These are phyloP conservation scores for Batkoa obscura DNA, from an alignment of 371 early-diverging fungal species.

Conservation along the genomic window DNA sequence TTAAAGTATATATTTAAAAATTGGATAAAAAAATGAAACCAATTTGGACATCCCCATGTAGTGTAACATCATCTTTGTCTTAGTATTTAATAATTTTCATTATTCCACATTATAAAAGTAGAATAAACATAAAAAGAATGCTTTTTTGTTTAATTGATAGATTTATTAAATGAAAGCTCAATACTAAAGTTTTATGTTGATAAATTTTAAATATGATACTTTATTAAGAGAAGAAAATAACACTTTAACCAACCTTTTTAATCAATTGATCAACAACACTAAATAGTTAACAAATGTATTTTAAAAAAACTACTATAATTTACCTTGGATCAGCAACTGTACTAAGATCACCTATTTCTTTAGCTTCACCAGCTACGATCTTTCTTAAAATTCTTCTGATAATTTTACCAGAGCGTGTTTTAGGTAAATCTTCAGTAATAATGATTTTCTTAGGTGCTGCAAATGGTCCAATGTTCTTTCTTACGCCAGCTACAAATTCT, in stretches of 20 bases:
- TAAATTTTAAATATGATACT: too few species aligned
- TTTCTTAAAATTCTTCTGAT: conserved; percentile 88
- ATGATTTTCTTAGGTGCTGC: conserved; percentile 77
- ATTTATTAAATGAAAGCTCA: too few species aligned
- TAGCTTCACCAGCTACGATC: conserved; percentile 66
- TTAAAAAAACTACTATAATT: background rate
- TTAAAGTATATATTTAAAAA: too few species aligned
- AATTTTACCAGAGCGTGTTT: conserved; percentile 97
- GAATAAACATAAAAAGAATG: too few species aligned
- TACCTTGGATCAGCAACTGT: conserved; percentile 69
- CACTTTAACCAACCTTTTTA: background rate
- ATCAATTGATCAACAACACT: background rate
- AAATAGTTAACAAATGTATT: background rate
- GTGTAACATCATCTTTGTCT: too few species aligned
- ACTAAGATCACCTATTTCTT: conserved; percentile 68
- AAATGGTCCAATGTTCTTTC: conserved; percentile 87
- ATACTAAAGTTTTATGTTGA: too few species aligned
- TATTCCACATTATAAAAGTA: too few species aligned
- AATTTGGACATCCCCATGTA: too few species aligned
- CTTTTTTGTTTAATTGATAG: too few species aligned
- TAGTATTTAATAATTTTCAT: too few species aligned
- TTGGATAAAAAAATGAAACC: too few species aligned
- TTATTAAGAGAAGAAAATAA: too few species aligned
- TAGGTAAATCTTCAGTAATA: conserved; percentile 78
- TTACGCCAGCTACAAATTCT: conserved; percentile 54